A percentile compares a stretch with the other conserved stretches of the same genome.
Evolutionary conservation across 768 basidiomycete species (phyloP).

Genomic region (Leccinum rimulosum): DNA sequence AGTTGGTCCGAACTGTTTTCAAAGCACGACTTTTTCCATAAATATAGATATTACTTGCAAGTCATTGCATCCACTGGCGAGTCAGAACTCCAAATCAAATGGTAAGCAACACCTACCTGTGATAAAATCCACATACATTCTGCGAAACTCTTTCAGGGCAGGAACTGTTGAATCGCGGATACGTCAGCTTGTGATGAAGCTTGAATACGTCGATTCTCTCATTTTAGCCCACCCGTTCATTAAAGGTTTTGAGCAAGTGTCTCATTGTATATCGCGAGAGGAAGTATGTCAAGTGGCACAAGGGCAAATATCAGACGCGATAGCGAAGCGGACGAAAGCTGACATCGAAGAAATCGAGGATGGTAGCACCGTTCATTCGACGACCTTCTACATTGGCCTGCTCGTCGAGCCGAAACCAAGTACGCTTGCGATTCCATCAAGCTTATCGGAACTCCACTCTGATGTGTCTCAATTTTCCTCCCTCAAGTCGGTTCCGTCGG

Average conservation of each 20-base stretch:
- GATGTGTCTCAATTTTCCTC: conserved; percentile 9
- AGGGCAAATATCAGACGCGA: conserved; percentile 76
- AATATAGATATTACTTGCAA: conserved; percentile 95
- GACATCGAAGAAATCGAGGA: conserved; percentile 77
- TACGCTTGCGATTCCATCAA: conserved; percentile 40
- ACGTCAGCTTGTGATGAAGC: conserved; percentile 95
- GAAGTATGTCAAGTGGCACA: conserved; percentile 87
- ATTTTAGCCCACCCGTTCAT: conserved; percentile 92
- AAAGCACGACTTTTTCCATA: conserved; percentile 96
- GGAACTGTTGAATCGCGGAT: conserved; percentile 98
- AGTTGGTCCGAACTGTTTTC: conserved; percentile 92
- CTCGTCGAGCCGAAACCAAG: conserved; percentile 88
- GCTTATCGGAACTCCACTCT: conserved; percentile 15
- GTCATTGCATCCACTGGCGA: conserved; percentile 89
- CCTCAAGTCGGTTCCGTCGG: conserved; percentile 69
- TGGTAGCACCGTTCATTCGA: conserved; percentile 81
- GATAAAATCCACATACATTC: conserved; percentile 4
- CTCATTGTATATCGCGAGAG: conserved; percentile 79
- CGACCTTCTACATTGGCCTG: conserved; percentile 97
- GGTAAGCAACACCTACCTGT: conserved; percentile 48
- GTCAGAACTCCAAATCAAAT: conserved; percentile 86
- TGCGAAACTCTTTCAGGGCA: conserved; percentile 46
- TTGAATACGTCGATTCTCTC: conserved; percentile 92
- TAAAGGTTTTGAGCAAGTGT: conserved; percentile 88
- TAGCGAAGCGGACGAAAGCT: conserved; percentile 71